phyloP scores from a whole-genome alignment of 2,329 filamentous ascomycete genomes.

The Hypoxylon sp. region DNA sequence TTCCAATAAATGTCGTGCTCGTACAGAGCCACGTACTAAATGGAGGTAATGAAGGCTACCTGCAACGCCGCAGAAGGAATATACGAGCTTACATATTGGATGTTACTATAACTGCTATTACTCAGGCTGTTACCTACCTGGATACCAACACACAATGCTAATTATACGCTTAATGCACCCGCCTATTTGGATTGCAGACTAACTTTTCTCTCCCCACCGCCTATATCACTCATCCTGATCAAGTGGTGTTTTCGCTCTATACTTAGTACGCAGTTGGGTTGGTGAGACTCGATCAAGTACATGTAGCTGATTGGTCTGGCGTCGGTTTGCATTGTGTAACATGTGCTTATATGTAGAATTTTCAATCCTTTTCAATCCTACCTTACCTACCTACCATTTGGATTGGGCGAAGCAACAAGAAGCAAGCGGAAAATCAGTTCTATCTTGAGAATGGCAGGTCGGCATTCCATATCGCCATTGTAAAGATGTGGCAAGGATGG shows the following conservation, averaged over 20 bases:
- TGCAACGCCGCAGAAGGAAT: slow-evolving; percentile 27
- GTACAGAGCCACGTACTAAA: slow-evolving; percentile 8
- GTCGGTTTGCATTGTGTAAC: slow-evolving; percentile 42
- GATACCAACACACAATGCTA: slow-evolving; percentile 24
- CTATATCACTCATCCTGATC: slow-evolving; percentile 5
- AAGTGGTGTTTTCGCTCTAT: slow-evolving; percentile 21
- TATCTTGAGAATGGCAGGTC: slow-evolving; percentile 6
- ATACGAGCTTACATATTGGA: slow-evolving; percentile 36
- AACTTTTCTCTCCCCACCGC: slow-evolving; percentile 7
- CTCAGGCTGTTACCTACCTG: slow-evolving; percentile 29
- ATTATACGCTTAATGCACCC: slow-evolving; percentile 23
- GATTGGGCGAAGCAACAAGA: slow-evolving; percentile 9
- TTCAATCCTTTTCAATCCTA: slow-evolving; percentile 31
- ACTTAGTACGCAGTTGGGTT: slow-evolving; percentile 16
- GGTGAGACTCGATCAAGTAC: slow-evolving; percentile 11
- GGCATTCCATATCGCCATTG: slow-evolving; percentile 3
- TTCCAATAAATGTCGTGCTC: slow-evolving; percentile 11
- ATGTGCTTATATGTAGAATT: slow-evolving; percentile 27
- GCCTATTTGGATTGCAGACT: slow-evolving; percentile 24
- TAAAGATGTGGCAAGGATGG: slow-evolving; percentile 17
- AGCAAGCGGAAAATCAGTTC: slow-evolving; percentile 3
- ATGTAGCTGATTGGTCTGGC: slow-evolving; percentile 34
- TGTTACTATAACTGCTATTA: slow-evolving; percentile 29
- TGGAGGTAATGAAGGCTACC: slow-evolving; percentile 19
- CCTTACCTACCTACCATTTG: slow-evolving; percentile 28